Conservation (phyloP, 768 basidiomycete genomes). For the Termitomyces heimii region DNA sequence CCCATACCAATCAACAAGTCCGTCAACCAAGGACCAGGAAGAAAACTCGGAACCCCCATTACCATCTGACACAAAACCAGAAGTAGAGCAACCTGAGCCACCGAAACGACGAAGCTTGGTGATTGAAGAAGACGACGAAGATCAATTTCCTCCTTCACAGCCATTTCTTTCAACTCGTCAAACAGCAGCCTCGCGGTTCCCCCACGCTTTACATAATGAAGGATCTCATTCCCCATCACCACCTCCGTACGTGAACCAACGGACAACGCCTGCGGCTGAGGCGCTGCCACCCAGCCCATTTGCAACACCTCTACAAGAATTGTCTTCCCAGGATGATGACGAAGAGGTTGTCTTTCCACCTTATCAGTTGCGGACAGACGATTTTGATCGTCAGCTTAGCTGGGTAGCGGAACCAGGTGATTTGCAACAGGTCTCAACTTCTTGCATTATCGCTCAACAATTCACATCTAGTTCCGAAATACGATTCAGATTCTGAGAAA, state of each 20-base stretch:
- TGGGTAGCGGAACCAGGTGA: constrained; percentile 74
- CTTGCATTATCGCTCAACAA: not conserved
- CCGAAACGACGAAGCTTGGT: constrained; percentile 55
- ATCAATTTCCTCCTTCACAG: constrained; percentile 36
- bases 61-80: constrained; percentile 15
- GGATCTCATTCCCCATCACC: constrained; percentile 35
- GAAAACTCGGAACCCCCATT: constrained; percentile 17
- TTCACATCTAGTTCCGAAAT: constrained; percentile 4
- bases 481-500: constrained; percentile 45
- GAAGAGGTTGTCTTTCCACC: constrained; percentile 63
- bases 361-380: constrained; percentile 39
- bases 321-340: constrained; percentile 52
- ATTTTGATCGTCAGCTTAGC: constrained; percentile 57
- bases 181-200: constrained; percentile 31
- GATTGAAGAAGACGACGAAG: constrained; percentile 67
- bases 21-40: constrained; percentile 26
- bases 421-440: constrained; percentile 17
- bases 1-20: constrained; percentile 32
- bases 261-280: constrained; percentile 51
- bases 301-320: constrained; percentile 63
- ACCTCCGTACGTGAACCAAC: constrained; percentile 44
- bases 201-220: constrained; percentile 42
- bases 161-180: constrained; percentile 36
- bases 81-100: constrained; percentile 33
- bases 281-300: constrained; percentile 66